Evolutionary conservation across 495 filamentous ascomycete species (phyloP), one percentile per base, ranked within the genome.

Genomic region (Penicillium robsamsonii): DNA sequence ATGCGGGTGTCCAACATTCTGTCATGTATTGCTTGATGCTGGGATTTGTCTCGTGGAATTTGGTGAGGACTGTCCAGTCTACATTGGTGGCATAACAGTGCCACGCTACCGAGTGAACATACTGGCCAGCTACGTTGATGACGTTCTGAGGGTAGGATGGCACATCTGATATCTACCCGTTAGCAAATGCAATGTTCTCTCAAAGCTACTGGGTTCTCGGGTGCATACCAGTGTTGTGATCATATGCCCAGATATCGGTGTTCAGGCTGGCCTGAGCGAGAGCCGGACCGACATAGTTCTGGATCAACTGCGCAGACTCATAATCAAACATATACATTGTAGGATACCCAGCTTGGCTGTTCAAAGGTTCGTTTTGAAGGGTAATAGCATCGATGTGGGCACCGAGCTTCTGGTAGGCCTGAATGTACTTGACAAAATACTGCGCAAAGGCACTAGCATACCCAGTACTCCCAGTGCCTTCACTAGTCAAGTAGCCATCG

Each of bases 391-490:
- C 76, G 46, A 84, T 68, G 10, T 55, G 67, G 9, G 71, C 76
- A 0, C 80, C 81, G 7, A 68, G 62, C 5, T 58, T 54, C 29
- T 65, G 53, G 58, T 70, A 84, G 3, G 80, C 77, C 50, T 84
- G 72, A 41, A 84, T 73, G 59, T 84, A 84, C 62, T 79, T 79
- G 31, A 79, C 75, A 51, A 83, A 84, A 64, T 84, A 84, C 52
- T 82, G 64, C 0, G 77, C 78, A 53, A 76, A 81, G 17, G 69
- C 60, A 37, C 61, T 67, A 27, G 73, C 69, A 59, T 81, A 81
- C 1, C 64, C 64, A 0, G 59, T 58, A 42, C 50, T 66, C 6
- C 63, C 66, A 11, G 58, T 64, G 18, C 60, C 66, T 0, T 53
- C 56, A 25, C 61, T 60, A 24, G 57, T 60, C 49, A 62, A 29